Evolutionary conservation across 495 filamentous ascomycete species (phyloP).

Genomic region (Cairneyella variabilis): DNA sequence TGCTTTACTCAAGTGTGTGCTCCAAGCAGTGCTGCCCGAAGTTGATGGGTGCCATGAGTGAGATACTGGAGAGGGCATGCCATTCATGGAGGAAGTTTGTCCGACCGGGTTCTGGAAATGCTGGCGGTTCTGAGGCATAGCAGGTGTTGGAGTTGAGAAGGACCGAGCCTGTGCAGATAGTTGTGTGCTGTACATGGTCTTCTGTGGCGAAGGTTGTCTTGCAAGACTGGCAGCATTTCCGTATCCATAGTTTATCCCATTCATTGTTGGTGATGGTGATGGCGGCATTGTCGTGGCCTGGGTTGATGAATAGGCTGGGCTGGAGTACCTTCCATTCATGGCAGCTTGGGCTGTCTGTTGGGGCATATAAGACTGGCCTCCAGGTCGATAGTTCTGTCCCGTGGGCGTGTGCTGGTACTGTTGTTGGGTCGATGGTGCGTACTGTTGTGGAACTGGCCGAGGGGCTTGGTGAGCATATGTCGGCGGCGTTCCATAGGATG

Average conservation of each 20-base stretch:
- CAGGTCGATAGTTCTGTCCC: conserved; percentile 19
- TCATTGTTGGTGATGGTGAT: conserved; percentile 23
- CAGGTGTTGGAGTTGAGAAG: conserved; percentile 18
- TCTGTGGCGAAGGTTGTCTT: conserved; percentile 26
- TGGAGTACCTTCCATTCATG: conserved; percentile 23
- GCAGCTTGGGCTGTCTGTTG: conserved; percentile 11
- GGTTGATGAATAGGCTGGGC: conserved; percentile 8
- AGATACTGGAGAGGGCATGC: conserved; percentile 10
- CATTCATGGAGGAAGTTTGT: conserved; percentile 19
- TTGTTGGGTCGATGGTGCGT: conserved; percentile 9
- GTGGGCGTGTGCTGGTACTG: conserved; percentile 18
- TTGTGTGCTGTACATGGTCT: conserved; percentile 21
- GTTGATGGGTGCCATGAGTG: conserved; percentile 6
- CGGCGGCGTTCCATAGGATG: conserved; percentile 14
- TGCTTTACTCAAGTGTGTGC: conserved; percentile 22
- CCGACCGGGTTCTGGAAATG: conserved; percentile 10
- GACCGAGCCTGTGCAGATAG: conserved; percentile 16
- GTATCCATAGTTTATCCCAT: conserved; percentile 23
- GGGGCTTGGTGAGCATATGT: conserved; percentile 18
- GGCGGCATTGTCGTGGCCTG: conserved; percentile 18
- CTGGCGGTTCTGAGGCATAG: conserved; percentile 12
- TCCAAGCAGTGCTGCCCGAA: conserved; percentile 17
- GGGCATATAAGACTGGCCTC: conserved; percentile 7
- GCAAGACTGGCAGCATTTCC: conserved; percentile 8
- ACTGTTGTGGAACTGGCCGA: conserved; percentile 19